These are phyloP conservation scores for Podaxis carcinomalis DNA, from an alignment of 768 basidiomycete species.

Conservation along the genomic window DNA sequence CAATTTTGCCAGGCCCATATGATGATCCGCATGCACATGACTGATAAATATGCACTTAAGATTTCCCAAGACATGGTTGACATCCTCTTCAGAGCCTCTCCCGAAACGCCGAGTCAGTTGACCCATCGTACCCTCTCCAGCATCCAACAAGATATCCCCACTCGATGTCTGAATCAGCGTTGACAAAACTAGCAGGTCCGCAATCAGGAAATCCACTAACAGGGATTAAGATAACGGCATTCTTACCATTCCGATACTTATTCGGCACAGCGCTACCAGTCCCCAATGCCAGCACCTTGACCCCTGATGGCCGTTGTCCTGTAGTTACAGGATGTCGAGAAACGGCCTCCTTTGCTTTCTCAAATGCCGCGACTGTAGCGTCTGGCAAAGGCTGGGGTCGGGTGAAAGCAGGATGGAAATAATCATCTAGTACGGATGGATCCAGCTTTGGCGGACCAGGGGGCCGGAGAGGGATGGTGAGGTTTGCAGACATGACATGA, in stretches of 20 bases:
- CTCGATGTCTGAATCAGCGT: constrained; percentile 75
- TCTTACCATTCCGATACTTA: constrained; percentile 82
- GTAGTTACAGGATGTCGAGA: constrained; percentile 14
- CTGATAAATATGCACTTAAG: constrained; percentile 81
- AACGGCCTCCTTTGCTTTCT: constrained; percentile 30
- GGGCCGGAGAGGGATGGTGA: constrained; percentile 44
- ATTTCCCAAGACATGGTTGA: constrained; percentile 60
- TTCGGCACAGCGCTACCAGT: constrained; percentile 86
- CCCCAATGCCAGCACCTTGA: constrained; percentile 74
- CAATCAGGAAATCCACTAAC: background rate
- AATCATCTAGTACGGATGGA: constrained; percentile 25
- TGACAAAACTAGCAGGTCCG: constrained; percentile 50
- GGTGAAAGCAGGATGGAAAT: constrained; percentile 34
- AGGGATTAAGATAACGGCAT: background rate
- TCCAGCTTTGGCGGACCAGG: constrained; percentile 34
- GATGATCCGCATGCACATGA: constrained; percentile 92
- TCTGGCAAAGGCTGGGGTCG: constrained; percentile 22
- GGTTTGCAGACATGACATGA: constrained; percentile 35
- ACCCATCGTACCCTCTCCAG: constrained; percentile 91
- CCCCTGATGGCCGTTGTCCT: constrained; percentile 18
- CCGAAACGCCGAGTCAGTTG: constrained; percentile 82
- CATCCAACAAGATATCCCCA: constrained; percentile 80
- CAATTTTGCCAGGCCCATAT: constrained; percentile 74
- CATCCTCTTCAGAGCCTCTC: constrained; percentile 32
- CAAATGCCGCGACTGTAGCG: constrained; percentile 34